Conservation (phyloP, 768 basidiomycete genomes). For the Dendrothele bispora region DNA sequence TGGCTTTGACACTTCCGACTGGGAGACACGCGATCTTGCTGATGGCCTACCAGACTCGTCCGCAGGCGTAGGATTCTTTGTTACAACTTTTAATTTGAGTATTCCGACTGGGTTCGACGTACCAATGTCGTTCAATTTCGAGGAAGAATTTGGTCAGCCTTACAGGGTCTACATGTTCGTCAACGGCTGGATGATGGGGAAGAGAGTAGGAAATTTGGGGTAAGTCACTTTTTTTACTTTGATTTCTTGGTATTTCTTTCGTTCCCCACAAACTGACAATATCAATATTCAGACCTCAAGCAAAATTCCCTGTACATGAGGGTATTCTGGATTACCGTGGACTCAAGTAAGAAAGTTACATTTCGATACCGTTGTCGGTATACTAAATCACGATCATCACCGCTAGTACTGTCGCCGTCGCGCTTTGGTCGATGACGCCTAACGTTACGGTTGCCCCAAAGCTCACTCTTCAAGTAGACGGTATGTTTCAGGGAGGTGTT, state of each 20-base stretch:
- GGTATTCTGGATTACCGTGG: conserved; percentile 78
- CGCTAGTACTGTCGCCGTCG: conserved; percentile 52
- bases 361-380: background rate
- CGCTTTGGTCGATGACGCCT: conserved; percentile 47
- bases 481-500: conserved; percentile 46
- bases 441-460: conserved; percentile 30
- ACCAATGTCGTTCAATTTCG: conserved; percentile 71
- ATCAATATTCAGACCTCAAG: conserved; percentile 55
- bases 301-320: conserved; percentile 80
- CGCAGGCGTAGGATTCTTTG: conserved; percentile 82
- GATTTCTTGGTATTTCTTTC: background rate
- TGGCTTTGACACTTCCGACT: conserved; percentile 61
- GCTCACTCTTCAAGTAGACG: conserved; percentile 38
- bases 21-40: conserved; percentile 56
- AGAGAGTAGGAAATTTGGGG: conserved; percentile 73
- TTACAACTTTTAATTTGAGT: conserved; percentile 66
- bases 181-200: conserved; percentile 92
- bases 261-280: background rate
- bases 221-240: conserved; percentile 24
- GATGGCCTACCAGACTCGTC: conserved; percentile 54
- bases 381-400: conserved; percentile 1
- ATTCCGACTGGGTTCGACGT: conserved; percentile 64
- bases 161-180: conserved; percentile 77
- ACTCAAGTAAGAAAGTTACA: conserved; percentile 50
- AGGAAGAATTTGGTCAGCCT: conserved; percentile 55